Evolutionary conservation across 805 yeast genomes (phyloP), one percentile per base, ranked within the genome.

Genomic region (Starmerella etchellsii): DNA sequence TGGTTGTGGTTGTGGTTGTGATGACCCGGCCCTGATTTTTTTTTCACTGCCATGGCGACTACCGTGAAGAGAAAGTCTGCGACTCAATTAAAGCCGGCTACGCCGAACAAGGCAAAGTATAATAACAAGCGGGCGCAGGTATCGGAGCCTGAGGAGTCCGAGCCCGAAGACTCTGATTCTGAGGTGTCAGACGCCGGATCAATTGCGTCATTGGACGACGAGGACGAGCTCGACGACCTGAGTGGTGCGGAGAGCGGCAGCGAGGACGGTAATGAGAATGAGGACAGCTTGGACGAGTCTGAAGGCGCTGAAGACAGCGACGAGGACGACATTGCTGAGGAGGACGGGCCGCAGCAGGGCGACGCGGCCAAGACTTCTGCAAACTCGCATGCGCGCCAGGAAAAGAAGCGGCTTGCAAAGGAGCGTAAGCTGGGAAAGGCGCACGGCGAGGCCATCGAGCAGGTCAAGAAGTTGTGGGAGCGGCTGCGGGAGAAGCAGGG

Each of bases 391-490:
- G 72, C 82, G 0, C 72, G 67, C 57, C 77, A 77, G 23, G 95
- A 83, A 58, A 95, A 88, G 63, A 78, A 78, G 59, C 76, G 76
- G 54, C 57, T 78, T 29, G 67, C 80, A 29, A 73, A 74, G 43
- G 95, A 87, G 58, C 76, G 98, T 63, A 88, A 87, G 61, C 65
- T 83, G 49, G 75, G 77, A 57, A 76, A 95, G 66, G 82, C 80
- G 57, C 72, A 91, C n/a, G 97, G 96, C 54, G 64, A 65, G 28
- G 82, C 80, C 61, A 85, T 88, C 37, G 84, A 82, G 60, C 72
- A 74, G 50, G 84, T 88, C 62, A 88, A 88, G 61, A 67, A 71
- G 25, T 59, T 88, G 32, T 88, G 98, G 98, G 97, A 87, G 66
- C 76, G 73, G 59, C 67, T 88, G 54, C 74, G 97, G 62, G 88